A percentile compares a stretch with the other conserved stretches of the same genome.
phyloP scores from a whole-genome alignment of 768 basidiomycete genomes.

The Neoboletus brunneissimus region DNA sequence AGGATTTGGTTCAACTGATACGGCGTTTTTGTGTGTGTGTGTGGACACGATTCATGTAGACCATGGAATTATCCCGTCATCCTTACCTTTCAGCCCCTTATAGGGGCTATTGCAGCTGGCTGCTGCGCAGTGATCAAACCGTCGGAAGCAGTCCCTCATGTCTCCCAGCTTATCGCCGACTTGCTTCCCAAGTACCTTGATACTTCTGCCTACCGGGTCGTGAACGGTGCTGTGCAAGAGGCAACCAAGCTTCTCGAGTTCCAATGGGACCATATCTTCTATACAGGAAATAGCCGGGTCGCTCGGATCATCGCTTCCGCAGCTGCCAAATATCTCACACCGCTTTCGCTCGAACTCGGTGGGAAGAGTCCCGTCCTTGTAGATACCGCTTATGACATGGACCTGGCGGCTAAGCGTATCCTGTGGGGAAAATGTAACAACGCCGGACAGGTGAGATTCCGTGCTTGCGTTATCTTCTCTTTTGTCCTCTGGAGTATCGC shows the following conservation, averaged over 20 bases:
- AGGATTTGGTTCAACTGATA: neutral
- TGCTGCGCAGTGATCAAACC: conserved; percentile 66
- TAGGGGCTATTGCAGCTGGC: conserved; percentile 74
- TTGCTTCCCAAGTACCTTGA: conserved; percentile 59
- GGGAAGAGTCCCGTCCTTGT: conserved; percentile 49
- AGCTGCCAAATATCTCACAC: conserved; percentile 35
- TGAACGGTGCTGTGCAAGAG: conserved; percentile 47
- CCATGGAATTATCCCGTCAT: conserved; percentile 69
- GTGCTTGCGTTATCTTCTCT: neutral
- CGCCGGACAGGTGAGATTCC: conserved; percentile 51
- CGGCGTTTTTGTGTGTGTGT: neutral
- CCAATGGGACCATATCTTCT: conserved; percentile 38
- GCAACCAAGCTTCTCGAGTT: conserved; percentile 31
- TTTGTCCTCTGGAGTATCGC: neutral
- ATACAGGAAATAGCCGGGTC: conserved; percentile 35
- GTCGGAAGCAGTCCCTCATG: conserved; percentile 53
- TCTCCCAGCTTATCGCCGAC: conserved; percentile 47
- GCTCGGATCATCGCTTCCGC: conserved; percentile 25
- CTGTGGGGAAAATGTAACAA: conserved; percentile 67
- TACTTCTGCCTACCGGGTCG: conserved; percentile 46
- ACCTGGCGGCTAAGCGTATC: conserved; percentile 59
- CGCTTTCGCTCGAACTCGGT: conserved; percentile 30
- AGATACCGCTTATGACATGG: conserved; percentile 40
- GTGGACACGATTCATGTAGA: conserved; percentile 27
- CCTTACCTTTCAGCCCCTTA: conserved; percentile 53